These are phyloP conservation scores for Didymella sp. DNA, from an alignment of 2,329 filamentous ascomycete species.

Conservation along the genomic window DNA sequence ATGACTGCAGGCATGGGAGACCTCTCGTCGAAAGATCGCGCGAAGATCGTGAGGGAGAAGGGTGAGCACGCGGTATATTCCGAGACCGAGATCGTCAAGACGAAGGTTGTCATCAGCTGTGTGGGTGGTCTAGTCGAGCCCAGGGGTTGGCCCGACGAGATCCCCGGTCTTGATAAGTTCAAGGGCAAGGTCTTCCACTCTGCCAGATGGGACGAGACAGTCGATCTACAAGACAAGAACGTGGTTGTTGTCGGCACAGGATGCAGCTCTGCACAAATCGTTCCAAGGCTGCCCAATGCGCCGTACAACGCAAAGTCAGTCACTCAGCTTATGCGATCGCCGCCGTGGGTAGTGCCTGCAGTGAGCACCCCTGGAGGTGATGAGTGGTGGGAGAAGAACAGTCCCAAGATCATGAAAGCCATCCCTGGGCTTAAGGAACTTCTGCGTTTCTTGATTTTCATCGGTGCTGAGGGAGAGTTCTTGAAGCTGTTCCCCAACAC, in stretches of 20 bases:
- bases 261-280: slow-evolving; percentile 64
- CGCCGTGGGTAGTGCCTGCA: slow-evolving; percentile 62
- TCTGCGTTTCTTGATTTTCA: slow-evolving; percentile 56
- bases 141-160: slow-evolving; percentile 56
- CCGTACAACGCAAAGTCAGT: slow-evolving; percentile 61
- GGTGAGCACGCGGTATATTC: slow-evolving; percentile 58
- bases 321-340: slow-evolving; percentile 66
- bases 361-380: slow-evolving; percentile 48
- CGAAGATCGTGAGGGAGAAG: slow-evolving; percentile 52
- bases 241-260: slow-evolving; percentile 66
- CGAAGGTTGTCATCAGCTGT: slow-evolving; percentile 62
- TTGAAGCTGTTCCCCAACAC: slow-evolving; percentile 57
- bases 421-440: slow-evolving; percentile 61
- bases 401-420: slow-evolving; percentile 54
- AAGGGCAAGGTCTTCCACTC: slow-evolving; percentile 65
- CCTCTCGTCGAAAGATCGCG: slow-evolving; percentile 57
- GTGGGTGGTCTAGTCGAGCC: slow-evolving; percentile 66
- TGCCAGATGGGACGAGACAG: slow-evolving; percentile 61
- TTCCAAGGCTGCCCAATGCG: slow-evolving; percentile 58
- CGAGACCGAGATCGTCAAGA: slow-evolving; percentile 59
- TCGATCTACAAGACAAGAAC: slow-evolving; percentile 62
- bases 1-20: slow-evolving; percentile 63
- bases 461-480: slow-evolving; percentile 53
- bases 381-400: slow-evolving; percentile 57
- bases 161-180: slow-evolving; percentile 62